Conservation (phyloP, 2,329 filamentous ascomycete genomes). For the Hypoxylon sp. region DNA sequence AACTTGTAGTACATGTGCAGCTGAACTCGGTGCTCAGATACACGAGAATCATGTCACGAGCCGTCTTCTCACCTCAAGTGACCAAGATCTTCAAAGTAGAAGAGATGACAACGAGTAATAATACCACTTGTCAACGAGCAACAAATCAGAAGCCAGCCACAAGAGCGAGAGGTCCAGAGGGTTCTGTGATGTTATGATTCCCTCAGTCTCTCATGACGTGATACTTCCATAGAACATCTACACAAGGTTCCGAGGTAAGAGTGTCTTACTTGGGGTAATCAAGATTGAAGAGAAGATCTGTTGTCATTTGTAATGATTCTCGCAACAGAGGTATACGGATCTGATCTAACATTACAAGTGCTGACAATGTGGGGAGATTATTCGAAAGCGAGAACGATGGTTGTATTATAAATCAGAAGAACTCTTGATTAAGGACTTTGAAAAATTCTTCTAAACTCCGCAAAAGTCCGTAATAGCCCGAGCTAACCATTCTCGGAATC, state of each 20-base stretch:
- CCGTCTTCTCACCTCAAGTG: background rate
- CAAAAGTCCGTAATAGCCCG: constrained; percentile 17
- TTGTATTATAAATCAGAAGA: constrained; percentile 29
- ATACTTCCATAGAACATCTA: background rate
- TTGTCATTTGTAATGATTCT: constrained; percentile 33
- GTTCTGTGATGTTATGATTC: background rate
- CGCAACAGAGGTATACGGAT: constrained; percentile 36
- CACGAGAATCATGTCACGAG: background rate
- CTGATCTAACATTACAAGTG: background rate
- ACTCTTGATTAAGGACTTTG: background rate
- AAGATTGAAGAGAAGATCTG: constrained; percentile 8
- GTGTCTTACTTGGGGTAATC: constrained; percentile 13
- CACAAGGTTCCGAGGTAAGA: background rate
- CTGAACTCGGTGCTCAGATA: background rate
- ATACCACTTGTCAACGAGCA: no score
- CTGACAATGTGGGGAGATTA: no score
- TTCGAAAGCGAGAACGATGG: background rate
- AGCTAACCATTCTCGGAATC: constrained; percentile 17
- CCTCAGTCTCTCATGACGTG: background rate
- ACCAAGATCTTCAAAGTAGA: background rate
- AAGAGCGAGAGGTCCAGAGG: background rate
- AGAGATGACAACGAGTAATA: background rate
- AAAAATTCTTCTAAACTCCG: constrained; percentile 21
- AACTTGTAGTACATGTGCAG: background rate
- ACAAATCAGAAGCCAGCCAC: background rate